Conservation (phyloP, 148 eudicot species). For the Vaccinium myrtillus region DNA sequence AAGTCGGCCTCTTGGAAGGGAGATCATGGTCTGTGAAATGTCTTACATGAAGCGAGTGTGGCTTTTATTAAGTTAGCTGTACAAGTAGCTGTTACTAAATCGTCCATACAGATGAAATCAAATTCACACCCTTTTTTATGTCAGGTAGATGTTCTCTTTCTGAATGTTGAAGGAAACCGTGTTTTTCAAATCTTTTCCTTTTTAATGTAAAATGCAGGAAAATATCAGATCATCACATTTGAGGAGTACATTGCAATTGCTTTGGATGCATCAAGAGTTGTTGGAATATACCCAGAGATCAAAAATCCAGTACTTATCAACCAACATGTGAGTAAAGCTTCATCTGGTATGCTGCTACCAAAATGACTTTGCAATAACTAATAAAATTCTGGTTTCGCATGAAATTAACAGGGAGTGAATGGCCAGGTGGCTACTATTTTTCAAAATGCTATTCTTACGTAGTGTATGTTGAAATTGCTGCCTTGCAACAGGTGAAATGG, state of each 20-base stretch:
- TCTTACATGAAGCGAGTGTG: background rate
- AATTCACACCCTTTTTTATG: background rate
- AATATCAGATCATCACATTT: conserved; percentile 80
- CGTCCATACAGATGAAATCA: background rate
- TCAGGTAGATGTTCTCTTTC: background rate
- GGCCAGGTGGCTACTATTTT: background rate
- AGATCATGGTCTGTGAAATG: background rate
- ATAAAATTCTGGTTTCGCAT: background rate
- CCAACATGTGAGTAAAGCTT: conserved; percentile 61
- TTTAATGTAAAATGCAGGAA: conserved; percentile 51
- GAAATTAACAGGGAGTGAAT: background rate
- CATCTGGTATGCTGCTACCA: background rate
- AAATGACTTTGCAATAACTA: background rate
- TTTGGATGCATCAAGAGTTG: conserved; percentile 83
- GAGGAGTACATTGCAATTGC: conserved; percentile 91
- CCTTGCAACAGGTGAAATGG: conserved; percentile 79
- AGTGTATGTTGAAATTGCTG: conserved; percentile 7
- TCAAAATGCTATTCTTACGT: background rate
- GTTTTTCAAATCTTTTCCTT: background rate
- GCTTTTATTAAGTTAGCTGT: background rate
- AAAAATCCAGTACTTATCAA: conserved; percentile 86
- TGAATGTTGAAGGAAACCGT: background rate
- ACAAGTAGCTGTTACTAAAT: background rate
- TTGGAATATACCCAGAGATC: conserved; percentile 97
- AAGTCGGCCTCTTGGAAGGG: background rate